Conservation (phyloP, 768 basidiomycete species). For the Lactarius sanguifluus region DNA sequence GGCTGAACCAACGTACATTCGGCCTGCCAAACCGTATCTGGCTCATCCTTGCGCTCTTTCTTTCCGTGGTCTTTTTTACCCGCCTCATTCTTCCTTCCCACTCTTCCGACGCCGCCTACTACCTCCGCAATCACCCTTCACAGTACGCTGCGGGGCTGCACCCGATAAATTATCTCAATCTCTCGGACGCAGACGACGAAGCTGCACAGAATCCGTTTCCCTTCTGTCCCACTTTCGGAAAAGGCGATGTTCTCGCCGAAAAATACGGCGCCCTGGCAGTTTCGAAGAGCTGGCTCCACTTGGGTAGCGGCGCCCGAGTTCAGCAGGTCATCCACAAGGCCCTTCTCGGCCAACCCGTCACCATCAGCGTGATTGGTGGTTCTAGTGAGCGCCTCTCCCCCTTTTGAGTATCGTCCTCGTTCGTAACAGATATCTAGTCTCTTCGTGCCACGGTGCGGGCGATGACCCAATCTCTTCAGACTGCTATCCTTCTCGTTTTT, state of each 20-base stretch:
- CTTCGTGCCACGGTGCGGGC: constrained; percentile 91
- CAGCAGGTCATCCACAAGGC: constrained; percentile 84
- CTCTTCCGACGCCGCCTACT: constrained; percentile 30
- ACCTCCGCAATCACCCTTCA: constrained; percentile 33
- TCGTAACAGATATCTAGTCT: constrained; percentile 52
- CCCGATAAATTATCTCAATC: constrained; percentile 84
- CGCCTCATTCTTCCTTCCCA: constrained; percentile 50
- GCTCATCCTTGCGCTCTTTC: constrained; percentile 53
- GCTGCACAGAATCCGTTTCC: constrained; percentile 71
- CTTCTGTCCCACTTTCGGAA: constrained; percentile 89
- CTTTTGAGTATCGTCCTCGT: constrained; percentile 1
- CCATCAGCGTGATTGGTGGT: constrained; percentile 87
- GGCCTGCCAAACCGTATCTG: constrained; percentile 71
- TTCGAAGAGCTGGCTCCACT: constrained; percentile 70
- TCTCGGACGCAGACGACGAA: constrained; percentile 38
- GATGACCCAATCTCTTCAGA: constrained; percentile 80
- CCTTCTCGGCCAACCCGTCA: constrained; percentile 79
- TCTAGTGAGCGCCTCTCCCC: constrained; percentile 56
- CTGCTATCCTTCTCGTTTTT: constrained; percentile 95
- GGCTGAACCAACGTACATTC: constrained; percentile 55
- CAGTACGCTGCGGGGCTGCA: constrained; percentile 45
- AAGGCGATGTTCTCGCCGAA: constrained; percentile 72
- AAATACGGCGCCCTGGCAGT: constrained; percentile 78
- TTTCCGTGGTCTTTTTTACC: constrained; percentile 55
- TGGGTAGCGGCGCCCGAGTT: constrained; percentile 78